Evolutionary conservation across 139 green algal species (phyloP), one percentile per base, ranked within the genome.

Genomic region (Pleodorina starrii): DNA sequence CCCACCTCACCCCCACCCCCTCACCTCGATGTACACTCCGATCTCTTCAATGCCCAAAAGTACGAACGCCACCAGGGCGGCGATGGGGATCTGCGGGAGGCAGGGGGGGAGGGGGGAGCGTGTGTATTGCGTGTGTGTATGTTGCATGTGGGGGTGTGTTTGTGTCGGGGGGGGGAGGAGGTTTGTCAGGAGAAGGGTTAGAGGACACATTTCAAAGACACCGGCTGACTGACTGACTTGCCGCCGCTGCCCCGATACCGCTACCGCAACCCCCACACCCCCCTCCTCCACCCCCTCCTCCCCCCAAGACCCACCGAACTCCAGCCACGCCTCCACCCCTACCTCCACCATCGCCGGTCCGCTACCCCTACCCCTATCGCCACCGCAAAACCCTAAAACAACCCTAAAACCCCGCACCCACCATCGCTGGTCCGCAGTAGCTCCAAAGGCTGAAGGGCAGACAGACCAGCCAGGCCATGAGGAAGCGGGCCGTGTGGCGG

Each of bases 1-100:
- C 40, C 40, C 71, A 16, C n/a, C 40, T 1, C 71, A 16, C 21
- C 19, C 46, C 29, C 48, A 10, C 46, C 46, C 35, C 75, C 90
- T 72, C 85, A 93, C 90, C 91, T 95, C 93, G 51, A 95, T 94
- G 82, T 94, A 84, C 27, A 95, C 82, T 16, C 91, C 91, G 42
- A 95, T 93, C 43, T 96, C 90, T 75, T 96, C 93, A 42, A 96
- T 93, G n/a, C 95, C 95, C 32, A 97, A 80, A 76, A 96, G 89
- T 73, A 97, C 78, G 81, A 96, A 95, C 38, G 92, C 78, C 42
- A 97, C 90, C 72, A 93, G 46, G 44, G 92, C 85, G 0, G 88
- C 85, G 27, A 92, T 63, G 3, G 91, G 90, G 1, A 95, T 21
- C 80, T 87, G 60, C 0, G 29, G 36, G 19, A 40, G 78, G n/a